Evolutionary conservation across 768 basidiomycete genomes (phyloP), one percentile per base, ranked within the genome.

Genomic region (Thelephora ganbajun): DNA sequence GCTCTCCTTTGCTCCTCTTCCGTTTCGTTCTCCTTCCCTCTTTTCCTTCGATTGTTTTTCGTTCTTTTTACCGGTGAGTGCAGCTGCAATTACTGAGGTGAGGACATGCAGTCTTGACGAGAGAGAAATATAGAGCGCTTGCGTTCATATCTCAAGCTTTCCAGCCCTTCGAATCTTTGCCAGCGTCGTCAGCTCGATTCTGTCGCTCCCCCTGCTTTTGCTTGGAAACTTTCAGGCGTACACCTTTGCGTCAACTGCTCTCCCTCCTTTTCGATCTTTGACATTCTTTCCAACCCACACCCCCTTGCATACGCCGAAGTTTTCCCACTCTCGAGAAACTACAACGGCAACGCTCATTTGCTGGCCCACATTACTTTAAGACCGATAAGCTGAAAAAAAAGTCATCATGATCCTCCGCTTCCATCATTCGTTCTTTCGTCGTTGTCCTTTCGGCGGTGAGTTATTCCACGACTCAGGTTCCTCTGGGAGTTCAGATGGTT

Each of bases 201-300:
- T n/a, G n/a, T n/a, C n/a, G n/a, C n/a, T n/a, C n/a, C n/a, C n/a
- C 57, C 43, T 56, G 54, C 60, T 79, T 82, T n/a, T n/a, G n/a
- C n/a, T n/a, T n/a, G n/a, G 77, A 78, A 68, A 81, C 80, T 72
- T 79, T 79, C 77, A 76, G 67, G 51, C 63, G 53, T 64, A 63
- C 64, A 30, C 26, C 4, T 30, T 9, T 76, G 80, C 80, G 80
- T 83, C 75, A 79, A 83, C 67, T 80, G 80, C 80, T 78, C 59
- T 50, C 64, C 61, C 58, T 57, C 59, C 49, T 50, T 62, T 48
- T 73, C 72, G 74, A 71, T 58, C 52, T 60, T 59, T 57, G 78
- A 59, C 26, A 30, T 30, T 30, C 26, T 30, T 30, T 30, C 9
- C 9, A 30, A 30, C 9, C 26, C 26, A 9, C n/a, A 30, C 26